Evolutionary conservation across 1,284 basidiomycete species (phyloP), one percentile per base, ranked within the genome.

Genomic region (Exobasidium cylindrosporum): DNA sequence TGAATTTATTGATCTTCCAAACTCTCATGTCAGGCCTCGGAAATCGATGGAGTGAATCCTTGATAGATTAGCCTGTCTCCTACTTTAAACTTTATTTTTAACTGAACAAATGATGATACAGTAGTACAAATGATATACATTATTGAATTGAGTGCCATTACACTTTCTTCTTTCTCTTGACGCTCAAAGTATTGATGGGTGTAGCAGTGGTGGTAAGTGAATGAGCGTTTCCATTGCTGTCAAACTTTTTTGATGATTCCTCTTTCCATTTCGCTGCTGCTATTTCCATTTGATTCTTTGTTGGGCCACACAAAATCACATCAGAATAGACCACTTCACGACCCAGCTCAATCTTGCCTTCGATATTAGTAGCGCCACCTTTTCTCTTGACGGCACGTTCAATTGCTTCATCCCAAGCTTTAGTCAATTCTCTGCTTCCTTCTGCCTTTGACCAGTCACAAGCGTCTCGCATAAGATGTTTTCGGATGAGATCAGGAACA

Each of bases 391-490:
- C 54, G 14, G 71, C 70, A 10, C 59, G 44, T 57, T 70, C 66
- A 2, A 78, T 64, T 1, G 52, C 68, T n/a, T 68, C 59, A 14
- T 59, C 64, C 67, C 69, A 77, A 0, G 52, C 49, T 14, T 57
- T 24, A 1, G 76, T 78, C n/a, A 77, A 60, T 11, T 54, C 44
- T 4, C 46, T 40, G 0, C 75, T 64, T 1, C 53, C 32, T 0
- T 54, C 40, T 0, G 50, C 30, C 46, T 65, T 62, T 28, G 65
- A 62, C 76, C 76, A 78, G 7, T 69, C 69, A 58, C 76, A 78
- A 3, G 64, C 61, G 43, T 78, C 76, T 29, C 63, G 64, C 69
- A 76, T 70, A 4, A 78, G 49, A n/a, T 65, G 58, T 49, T 69
- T 67, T 31, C 72, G 64, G 11, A 77, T 64, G 32, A 76, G 24